Conservation (phyloP, 495 filamentous ascomycete species). For the Penicillium goetzii region DNA sequence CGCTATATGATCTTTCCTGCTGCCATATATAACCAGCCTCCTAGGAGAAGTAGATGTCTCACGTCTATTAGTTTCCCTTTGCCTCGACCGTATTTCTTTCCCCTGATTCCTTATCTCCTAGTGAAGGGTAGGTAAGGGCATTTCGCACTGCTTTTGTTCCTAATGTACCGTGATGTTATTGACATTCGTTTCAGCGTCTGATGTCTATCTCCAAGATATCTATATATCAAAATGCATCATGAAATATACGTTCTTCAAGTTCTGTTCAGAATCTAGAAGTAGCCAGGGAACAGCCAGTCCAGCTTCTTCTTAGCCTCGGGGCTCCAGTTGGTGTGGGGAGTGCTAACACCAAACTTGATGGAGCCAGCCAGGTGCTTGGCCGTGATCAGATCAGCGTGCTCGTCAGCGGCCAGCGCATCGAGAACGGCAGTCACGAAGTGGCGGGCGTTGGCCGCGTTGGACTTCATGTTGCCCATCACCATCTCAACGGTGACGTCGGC, state of each 20-base stretch:
- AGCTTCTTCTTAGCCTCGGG: slow-evolving; percentile 69
- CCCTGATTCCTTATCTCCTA: too few relatives aligned
- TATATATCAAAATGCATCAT: slow-evolving; percentile 6
- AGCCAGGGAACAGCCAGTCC: slow-evolving; percentile 73
- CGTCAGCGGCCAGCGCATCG: slow-evolving; percentile 76
- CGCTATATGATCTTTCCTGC: too few relatives aligned
- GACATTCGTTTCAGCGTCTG: not conserved
- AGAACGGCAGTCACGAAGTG: slow-evolving; percentile 84
- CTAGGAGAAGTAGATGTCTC: too few relatives aligned
- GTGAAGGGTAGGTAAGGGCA: too few relatives aligned
- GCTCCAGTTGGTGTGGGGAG: slow-evolving; percentile 63
- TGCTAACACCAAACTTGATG: slow-evolving; percentile 69
- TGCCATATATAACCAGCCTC: too few relatives aligned
- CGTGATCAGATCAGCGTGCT: slow-evolving; percentile 72
- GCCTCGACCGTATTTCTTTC: too few relatives aligned
- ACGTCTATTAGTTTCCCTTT: too few relatives aligned
- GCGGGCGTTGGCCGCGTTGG: slow-evolving; percentile 85
- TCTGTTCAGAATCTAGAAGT: slow-evolving; percentile 32
- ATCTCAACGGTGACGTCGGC: slow-evolving; percentile 90
- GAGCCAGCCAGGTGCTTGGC: slow-evolving; percentile 63
- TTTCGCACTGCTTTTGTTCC: not conserved
- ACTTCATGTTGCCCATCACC: slow-evolving; percentile 96
- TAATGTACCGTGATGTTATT: not conserved
- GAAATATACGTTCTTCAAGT: slow-evolving; percentile 1
- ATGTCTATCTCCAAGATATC: slow-evolving; percentile 3